A percentile compares a stretch with the other conserved stretches of the same genome.
Conservation (phyloP, 805 yeast species). For the Ascoidea tarda region DNA sequence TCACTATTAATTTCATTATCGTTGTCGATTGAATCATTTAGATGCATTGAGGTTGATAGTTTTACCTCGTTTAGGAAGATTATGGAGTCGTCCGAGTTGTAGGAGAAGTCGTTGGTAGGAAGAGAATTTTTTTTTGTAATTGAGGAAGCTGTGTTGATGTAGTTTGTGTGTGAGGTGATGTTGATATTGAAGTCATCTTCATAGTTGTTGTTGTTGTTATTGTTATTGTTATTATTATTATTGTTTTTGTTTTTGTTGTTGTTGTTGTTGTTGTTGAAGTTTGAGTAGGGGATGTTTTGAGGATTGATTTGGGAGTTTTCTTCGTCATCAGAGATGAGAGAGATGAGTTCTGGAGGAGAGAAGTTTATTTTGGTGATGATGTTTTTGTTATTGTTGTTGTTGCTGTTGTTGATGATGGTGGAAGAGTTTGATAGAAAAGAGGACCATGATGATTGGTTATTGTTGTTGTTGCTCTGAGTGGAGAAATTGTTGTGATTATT, state of each 20-base stretch:
- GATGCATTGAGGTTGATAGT: background rate
- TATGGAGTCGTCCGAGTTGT: background rate
- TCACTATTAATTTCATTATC: background rate
- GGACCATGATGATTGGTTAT: background rate
- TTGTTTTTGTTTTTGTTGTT: background rate
- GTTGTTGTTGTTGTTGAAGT: background rate
- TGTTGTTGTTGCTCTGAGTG: constrained; percentile 11
- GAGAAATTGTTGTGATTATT: constrained; percentile 1
- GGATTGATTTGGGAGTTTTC: background rate
- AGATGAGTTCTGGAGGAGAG: constrained; percentile 4
- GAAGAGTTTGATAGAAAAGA: constrained; percentile 5
- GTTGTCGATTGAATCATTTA: background rate
- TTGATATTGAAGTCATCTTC: background rate
- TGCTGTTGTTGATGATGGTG: constrained; percentile 11
- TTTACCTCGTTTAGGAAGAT: background rate
- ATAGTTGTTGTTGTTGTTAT: background rate
- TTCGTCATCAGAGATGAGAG: constrained; percentile 7
- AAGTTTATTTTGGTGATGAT: background rate
- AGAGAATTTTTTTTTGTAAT: background rate
- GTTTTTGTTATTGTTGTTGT: background rate
- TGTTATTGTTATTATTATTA: background rate
- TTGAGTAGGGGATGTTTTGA: background rate
- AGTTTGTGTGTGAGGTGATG: background rate
- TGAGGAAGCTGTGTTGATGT: too few relatives aligned
- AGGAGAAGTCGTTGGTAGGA: background rate